Evolutionary conservation across 257 asterid genomes (phyloP), one percentile per base, ranked within the genome.

Genomic region (Leptodermis oblonga): DNA sequence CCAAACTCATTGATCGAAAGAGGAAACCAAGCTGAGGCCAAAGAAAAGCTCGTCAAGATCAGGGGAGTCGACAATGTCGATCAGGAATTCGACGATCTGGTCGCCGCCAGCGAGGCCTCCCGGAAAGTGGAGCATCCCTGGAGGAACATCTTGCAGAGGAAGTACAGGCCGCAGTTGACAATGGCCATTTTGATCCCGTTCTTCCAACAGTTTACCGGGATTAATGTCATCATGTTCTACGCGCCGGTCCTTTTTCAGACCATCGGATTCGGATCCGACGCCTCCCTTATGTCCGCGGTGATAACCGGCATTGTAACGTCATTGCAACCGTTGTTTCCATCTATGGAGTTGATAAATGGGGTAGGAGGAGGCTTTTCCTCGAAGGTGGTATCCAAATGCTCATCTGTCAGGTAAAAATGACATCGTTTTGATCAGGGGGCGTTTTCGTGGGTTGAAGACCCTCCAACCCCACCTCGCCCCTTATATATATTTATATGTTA

Each of bases 1-100:
- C 97, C 96, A 39, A 91, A 87, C 77, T 91, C 97, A 7, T 7
- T 91, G 79, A 91, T 91, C 43, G 95, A 91, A 76, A 90, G 96
- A 28, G 96, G 92, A 31, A 55, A 74, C 14, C 56, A 67, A 2
- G 90, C 81, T 0, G 77, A 80, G 22, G 97, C 97, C 6, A 86
- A 81, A 23, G 36, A 54, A 2, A 81, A 79, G 37, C 78, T 91
- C 17, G 31, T 60, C 48, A 76, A 81, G 37, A 91, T 91, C 53
- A 84, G 97, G 11, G 95, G 96, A 6, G 39, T 82, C 1, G 25
- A 52, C 0, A 65, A 83, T 15, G 90, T 91, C 1, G 95, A 91
- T 7, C 90, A 86, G 34, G 97, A 91, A 81, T 91, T 91, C 26
- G 54, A 81, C 13, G 96, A 87, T 43, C 68, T 91, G 68, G 87